Percentiles rank a stretch among this genome's conserved stretches.
phyloP scores from a whole-genome alignment of 1,284 basidiomycete genomes.

The Moesziomyces antarcticus region DNA sequence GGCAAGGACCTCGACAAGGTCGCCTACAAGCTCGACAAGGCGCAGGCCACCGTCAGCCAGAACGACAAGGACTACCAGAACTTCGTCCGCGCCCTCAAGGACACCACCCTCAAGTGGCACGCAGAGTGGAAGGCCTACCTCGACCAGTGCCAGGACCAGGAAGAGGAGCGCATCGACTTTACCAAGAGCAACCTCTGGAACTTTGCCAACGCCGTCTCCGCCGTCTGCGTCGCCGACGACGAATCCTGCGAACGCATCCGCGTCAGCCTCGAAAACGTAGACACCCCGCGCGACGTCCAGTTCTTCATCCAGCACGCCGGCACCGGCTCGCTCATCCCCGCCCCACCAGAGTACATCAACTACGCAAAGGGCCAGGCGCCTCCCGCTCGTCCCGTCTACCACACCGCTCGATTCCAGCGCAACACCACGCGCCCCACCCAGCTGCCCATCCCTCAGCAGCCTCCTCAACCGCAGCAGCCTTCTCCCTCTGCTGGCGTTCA shows the following conservation, averaged over 20 bases:
- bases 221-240: conserved; percentile 94
- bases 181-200: conserved; percentile 96
- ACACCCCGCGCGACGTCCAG: conserved; percentile 58
- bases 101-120: conserved; percentile 89
- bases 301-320: conserved; percentile 63
- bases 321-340: conserved; percentile 63
- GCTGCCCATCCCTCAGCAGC: conserved; percentile 36
- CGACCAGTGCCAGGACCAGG: conserved; percentile 88
- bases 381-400: conserved; percentile 48
- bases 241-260: conserved; percentile 71
- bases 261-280: conserved; percentile 64
- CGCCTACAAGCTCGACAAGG: conserved; percentile 84
- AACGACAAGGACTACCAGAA: conserved; percentile 84
- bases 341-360: conserved; percentile 67
- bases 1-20: conserved; percentile 94
- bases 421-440: conserved; percentile 53
- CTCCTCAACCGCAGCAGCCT: conserved; percentile 20
- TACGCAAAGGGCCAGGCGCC: conserved; percentile 64
- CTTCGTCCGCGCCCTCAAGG: conserved; percentile 82
- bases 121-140: conserved; percentile 80
- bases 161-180: conserved; percentile 92
- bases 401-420: conserved; percentile 62
- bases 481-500: conserved; percentile 1
- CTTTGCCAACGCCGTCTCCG: conserved; percentile 93
- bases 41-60: conserved; percentile 84